Evolutionary conservation across 768 basidiomycete genomes (phyloP), one percentile per base, ranked within the genome.

Genomic region (Boletus speciosus): DNA sequence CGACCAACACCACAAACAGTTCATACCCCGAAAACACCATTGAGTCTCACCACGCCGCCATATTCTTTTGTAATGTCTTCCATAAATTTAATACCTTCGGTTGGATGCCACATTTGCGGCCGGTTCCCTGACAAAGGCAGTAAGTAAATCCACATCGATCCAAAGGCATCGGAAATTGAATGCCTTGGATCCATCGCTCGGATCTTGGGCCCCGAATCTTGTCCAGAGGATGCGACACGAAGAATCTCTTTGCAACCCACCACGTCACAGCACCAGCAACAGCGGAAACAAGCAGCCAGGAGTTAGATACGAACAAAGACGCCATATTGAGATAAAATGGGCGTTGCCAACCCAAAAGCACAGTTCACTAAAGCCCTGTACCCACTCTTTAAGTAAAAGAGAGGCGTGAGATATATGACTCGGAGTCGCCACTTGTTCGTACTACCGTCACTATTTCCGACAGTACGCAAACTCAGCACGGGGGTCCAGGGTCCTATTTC

Each of bases 101-200:
- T 51, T 16, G 40, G 49, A 19, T 51, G 40, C 49, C 49, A 51
- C 21, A 51, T 42, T 23, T 42, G 49, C 11, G 49, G 25, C 23
- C 49, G 31, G 32, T 51, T 42, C 2, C 49, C 49, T 49, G 21
- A 16, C 21, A 15, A 32, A 3, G 29, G 5, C 6, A 15, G 31
- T 40, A 49, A 41, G 39, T 23, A 6, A 12, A 10, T 9, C 31
- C 14, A 32, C 31, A 11, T 32, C 31, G 31, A 32, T 32, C 31
- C 31, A 32, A 32, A 32, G 31, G 31, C 31, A 32, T 32, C 31
- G 31, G 31, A 32, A 23, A 3, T 14, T 31, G 23, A 16, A 14
- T 49, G 31, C 49, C 49, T 51, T 51, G 49, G 9, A 42, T 41
- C 49, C 49, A 51, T 42, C 32, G 21, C 10, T 51, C 41, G 11